Base-by-base conservation (phyloP, 1,284 basidiomycete genomes). In the Cutaneotrichosporon mucoides region DNA sequence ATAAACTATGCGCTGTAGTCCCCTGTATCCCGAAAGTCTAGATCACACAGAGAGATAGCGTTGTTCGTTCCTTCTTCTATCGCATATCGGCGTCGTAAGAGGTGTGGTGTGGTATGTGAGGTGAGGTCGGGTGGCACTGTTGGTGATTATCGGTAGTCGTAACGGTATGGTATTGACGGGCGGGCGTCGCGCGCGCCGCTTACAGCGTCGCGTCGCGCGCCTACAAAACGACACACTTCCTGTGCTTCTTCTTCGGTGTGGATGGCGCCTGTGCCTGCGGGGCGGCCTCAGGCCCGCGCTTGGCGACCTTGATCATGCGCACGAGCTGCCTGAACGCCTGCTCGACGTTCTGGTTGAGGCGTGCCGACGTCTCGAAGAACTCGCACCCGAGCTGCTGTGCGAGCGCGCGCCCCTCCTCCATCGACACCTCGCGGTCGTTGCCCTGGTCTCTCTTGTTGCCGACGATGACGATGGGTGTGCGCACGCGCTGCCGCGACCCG, bases 361-460 rank as follows among this genome's bases (percentile, higher is more conserved):
- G 96, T 47, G 95, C 96, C 40, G 89, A 92, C 41, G 95, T 95
- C 80, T 98, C 95, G 77, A 94, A 89, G 77, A 97, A 98, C 59
- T 90, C 88, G 81, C 93, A 97, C 38, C 90, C 92, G 72, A 95
- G 90, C 59, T 86, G 83, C 68, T 87, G 84, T 33, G 96, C 95
- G 63, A 97, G 81, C 16, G 85, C 85, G 15, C 84, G 83, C 4
- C 94, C 96, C 77, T 98, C 95, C 75, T 92, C 89, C 62, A 85
- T 84, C 45, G 89, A 88, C 8, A 95, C 92, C 73, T 93, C 90
- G 46, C 92, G 86, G 70, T 90, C 88, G 68, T 86, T 86, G 33
- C 84, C 82, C 58, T 68, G 63, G 82, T 95, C 92, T 72, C 85
- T 86, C 79, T 94, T 94, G 82, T 94, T 94, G 67, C 92, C 92